A percentile compares a stretch with the other conserved stretches of the same genome.
These are phyloP conservation scores for Globisporangium cystogenes DNA, from an alignment of 352 stramenopile species.

Conservation along the genomic window DNA sequence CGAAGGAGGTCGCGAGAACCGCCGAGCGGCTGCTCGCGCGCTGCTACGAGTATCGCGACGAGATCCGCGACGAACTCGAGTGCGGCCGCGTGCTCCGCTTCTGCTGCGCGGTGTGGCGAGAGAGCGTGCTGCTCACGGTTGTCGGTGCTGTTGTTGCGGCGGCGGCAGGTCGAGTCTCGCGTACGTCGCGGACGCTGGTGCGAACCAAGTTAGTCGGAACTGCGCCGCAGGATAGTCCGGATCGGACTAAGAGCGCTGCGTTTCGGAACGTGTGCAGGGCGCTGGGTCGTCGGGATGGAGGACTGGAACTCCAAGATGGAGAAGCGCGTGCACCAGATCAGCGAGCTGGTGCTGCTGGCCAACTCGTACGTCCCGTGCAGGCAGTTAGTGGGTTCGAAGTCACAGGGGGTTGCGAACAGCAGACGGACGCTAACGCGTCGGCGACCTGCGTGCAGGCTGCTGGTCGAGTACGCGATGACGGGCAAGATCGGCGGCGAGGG, in stretches of 20 bases:
- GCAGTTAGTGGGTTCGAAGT: too few species aligned
- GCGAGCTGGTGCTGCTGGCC: constrained; percentile 70
- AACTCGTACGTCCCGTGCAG: constrained; percentile 32
- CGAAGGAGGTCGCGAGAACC: constrained; percentile 47
- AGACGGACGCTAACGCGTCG: background rate
- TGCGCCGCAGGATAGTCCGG: too few species aligned
- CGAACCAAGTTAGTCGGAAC: background rate
- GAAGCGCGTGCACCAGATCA: constrained; percentile 73
- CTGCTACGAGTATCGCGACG: constrained; percentile 80
- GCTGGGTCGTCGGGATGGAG: constrained; percentile 78
- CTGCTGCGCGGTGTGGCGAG: background rate
- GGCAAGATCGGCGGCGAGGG: constrained; percentile 47
- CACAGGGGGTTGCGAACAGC: too few species aligned
- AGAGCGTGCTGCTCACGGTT: constrained; percentile 2
- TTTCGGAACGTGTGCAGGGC: constrained; percentile 22
- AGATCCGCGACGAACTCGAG: constrained; percentile 80
- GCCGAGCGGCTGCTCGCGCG: constrained; percentile 53
- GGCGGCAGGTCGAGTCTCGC: constrained; percentile 47
- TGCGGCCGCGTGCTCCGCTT: too few species aligned
- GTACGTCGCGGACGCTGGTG: constrained; percentile 58
- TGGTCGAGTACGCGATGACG: constrained; percentile 69
- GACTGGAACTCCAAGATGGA: constrained; percentile 89
- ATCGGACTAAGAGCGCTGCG: background rate
- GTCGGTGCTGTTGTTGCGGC: background rate
- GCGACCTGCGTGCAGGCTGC: constrained; percentile 20